These are phyloP conservation scores for Cicer bijugum DNA, from an alignment of 306 rosid genomes.

Conservation along the genomic window DNA sequence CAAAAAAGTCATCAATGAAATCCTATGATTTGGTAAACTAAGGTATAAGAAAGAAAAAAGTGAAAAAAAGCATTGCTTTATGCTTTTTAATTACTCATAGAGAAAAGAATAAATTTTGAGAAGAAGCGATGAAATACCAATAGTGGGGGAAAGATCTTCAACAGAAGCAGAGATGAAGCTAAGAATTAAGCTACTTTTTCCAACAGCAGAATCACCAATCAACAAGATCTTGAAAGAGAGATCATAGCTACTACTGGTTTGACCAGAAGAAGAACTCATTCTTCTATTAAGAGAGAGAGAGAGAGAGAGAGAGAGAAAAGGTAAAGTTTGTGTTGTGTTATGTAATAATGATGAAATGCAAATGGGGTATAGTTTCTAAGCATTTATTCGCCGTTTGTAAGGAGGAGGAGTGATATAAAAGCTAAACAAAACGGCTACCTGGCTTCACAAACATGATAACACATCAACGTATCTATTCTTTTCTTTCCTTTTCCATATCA, in stretches of 20 bases:
- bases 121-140: constrained; percentile 57
- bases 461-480: constrained; percentile 66
- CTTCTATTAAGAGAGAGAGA: constrained; percentile 22
- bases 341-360: not conserved
- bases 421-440: constrained; percentile 68
- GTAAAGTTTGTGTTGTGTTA: not conserved
- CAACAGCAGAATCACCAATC: constrained; percentile 98
- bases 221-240: constrained; percentile 92
- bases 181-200: constrained; percentile 88
- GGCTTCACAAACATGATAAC: constrained; percentile 50
- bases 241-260: constrained; percentile 73
- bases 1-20: not conserved
- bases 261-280: constrained; percentile 91
- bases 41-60: not conserved
- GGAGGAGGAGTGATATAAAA: constrained; percentile 50
- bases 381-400: not conserved
- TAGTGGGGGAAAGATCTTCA: constrained; percentile 77
- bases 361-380: constrained; percentile 39
- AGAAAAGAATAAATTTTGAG: no score
- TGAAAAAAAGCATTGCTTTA: no score
- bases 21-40: constrained; percentile 7
- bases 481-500: constrained; percentile 42
- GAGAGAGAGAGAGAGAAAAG: not conserved
- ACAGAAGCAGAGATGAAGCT: constrained; percentile 77
- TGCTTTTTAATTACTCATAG: no score